Base-by-base conservation (phyloP, 1,284 basidiomycete species). In the Nidula niveotomentosa region DNA sequence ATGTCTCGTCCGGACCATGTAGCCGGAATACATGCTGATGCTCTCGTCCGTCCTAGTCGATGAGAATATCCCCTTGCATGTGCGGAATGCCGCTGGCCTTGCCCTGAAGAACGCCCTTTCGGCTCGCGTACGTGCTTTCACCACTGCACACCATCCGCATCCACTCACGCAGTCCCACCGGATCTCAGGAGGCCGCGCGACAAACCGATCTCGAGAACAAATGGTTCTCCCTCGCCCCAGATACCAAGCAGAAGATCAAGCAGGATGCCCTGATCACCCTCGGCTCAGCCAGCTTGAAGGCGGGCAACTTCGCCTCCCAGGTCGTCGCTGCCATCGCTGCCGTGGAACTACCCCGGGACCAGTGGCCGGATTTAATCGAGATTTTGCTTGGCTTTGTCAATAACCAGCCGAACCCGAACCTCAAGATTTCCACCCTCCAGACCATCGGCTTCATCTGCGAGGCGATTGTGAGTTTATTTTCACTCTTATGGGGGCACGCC, bases 401-500 rank as follows among this genome's bases (percentile, higher is more conserved):
- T 69, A 88, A 90, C 66, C 78, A 83, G 55, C 76, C 64, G 52
- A 96, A 94, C 72, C 77, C 84, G 12, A 88, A 88, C 61, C 77
- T 98, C 64, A 86, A 88, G 66, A 91, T 98, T 61, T 86, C 94
- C 13, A 95, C 96, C 13, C 80, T 99, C 34, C 94, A 97, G 74
- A 86, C 96, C 30, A 94, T 99, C 73, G 96, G 96, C 54, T 98
- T 91, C 76, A 94, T 98, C 68, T 99, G 96, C 76, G 97, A 99
- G 76, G 81, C 87, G 49, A 93, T 98, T 74, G 94, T 96, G 65
- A 68, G 94, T 86, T 39, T n/a, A 36, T 45, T 55, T 56, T 43
- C 50, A 51, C 55, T 48, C 53, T 53, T 47, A 37, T 48, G 39
- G 43, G 0, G 47, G 53, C 50, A 58, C 56, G 51, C 53, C 62